Evolutionary conservation across 495 filamentous ascomycete genomes (phyloP), one percentile per base, ranked within the genome.

Genomic region (Aspergillus heteromorphus): DNA sequence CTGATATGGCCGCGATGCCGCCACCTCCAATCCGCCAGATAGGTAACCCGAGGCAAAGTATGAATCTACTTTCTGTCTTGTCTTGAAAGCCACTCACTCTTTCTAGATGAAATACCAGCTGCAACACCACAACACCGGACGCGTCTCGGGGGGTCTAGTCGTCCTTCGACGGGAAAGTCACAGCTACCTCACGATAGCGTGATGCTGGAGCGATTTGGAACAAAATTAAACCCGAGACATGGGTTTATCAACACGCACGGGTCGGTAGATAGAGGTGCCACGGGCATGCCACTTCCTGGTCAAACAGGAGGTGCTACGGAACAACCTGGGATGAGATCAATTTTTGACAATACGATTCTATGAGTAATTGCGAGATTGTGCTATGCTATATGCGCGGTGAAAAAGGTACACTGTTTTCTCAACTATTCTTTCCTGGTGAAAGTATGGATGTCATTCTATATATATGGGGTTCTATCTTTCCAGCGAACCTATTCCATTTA

Each of bases 61-160:
- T 23, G 48, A 41, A 9, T 21, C 51, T 14, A 31, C 14, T 21
- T 48, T 29, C 30, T 14, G 9, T 2, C 8, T 29, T 17, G 6
- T 0, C 17, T 30, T 34, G 20, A 30, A 14, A 18, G 9, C 11
- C 43, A 18, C 54, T 59, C 30, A 55, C 9, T 0, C 13, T 20
- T 6, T n/a, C 5, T 48, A 62, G 56, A 36, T 16, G 51, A 62
- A 0, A 19, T 55, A 19, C 58, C 64, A 13, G 47, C 20, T 23
- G 55, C 59, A 23, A 64, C 59, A 5, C 57, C 59, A 5, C 54
- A 61, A n/a, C 61, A 67, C 42, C 59, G 61, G 40, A 62, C 59
- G 4, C 57, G 64, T n/a, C 55, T 64, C 11, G 31, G 38, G 11
- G 54, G 48, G 23, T 51, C 40, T 20, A 38, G 54, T 5, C 57